Conservation (phyloP, 192 early-diverging fungal genomes). For the Backusella psychrophila region DNA sequence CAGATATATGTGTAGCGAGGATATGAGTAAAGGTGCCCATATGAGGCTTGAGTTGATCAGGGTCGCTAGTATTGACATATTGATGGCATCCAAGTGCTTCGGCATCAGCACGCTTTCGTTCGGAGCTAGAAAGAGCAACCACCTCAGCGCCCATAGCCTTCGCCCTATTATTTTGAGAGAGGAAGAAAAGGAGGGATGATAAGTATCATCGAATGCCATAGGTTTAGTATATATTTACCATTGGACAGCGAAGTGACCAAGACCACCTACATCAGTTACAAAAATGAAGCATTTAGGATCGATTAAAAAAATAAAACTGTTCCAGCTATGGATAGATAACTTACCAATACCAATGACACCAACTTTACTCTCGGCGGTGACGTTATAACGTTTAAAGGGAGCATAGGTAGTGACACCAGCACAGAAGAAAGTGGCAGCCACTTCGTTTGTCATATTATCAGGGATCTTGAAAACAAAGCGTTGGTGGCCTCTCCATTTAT, state of each 20-base stretch:
- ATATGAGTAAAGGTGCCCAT: slow-evolving; percentile 28
- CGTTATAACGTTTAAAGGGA: slow-evolving; percentile 45
- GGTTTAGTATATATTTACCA: slow-evolving; percentile 21
- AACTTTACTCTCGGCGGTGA: slow-evolving; percentile 44
- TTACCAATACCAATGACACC: slow-evolving; percentile 36
- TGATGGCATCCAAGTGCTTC: slow-evolving; percentile 53
- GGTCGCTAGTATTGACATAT: slow-evolving; percentile 18
- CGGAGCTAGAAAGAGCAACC: slow-evolving; percentile 51
- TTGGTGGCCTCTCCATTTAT: slow-evolving; percentile 47
- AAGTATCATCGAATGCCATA: background rate
- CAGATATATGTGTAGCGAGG: slow-evolving; percentile 12
- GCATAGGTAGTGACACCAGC: slow-evolving; percentile 63
- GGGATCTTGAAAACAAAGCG: slow-evolving; percentile 68
- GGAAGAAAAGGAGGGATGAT: too few relatives aligned
- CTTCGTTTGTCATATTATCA: slow-evolving; percentile 44
- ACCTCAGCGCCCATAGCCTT: slow-evolving; percentile 50
- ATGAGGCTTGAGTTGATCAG: slow-evolving; percentile 10
- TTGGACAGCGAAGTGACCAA: slow-evolving; percentile 65
- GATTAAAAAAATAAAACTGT: too few relatives aligned
- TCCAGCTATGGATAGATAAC: too few relatives aligned
- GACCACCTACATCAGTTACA: slow-evolving; percentile 40
- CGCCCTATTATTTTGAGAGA: slow-evolving; percentile 3
- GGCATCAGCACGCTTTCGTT: slow-evolving; percentile 59
- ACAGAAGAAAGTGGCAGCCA: slow-evolving; percentile 76
- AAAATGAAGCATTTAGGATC: background rate